Evolutionary conservation across 345 rosid species (phyloP).

Genomic region (Garcia nutans): DNA sequence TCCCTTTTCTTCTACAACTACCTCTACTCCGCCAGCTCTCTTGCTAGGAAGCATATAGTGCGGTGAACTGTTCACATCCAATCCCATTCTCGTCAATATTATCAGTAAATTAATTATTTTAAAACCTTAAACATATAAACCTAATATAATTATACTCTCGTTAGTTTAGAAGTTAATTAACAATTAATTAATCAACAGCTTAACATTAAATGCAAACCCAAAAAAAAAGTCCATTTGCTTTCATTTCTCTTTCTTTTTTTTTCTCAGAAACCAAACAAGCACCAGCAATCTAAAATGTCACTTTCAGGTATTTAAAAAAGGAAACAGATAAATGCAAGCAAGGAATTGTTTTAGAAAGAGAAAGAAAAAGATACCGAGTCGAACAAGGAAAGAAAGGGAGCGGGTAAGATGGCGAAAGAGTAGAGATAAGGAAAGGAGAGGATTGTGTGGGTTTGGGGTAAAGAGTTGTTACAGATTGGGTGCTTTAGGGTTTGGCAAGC

Average conservation of each 20-base stretch:
- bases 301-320: no score
- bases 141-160: neutral
- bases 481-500: neutral
- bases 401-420: constrained; percentile 6
- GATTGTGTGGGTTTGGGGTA: neutral
- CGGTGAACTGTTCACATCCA: constrained; percentile 27
- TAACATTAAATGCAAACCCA: neutral
- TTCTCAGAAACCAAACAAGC: neutral
- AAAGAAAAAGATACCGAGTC: constrained; percentile 18
- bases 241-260: neutral
- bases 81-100: constrained; percentile 11
- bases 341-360: neutral
- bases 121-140: neutral
- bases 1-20: constrained; percentile 20
- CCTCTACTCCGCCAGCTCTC: constrained; percentile 37
- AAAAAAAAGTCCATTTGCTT: neutral
- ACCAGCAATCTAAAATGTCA: neutral
- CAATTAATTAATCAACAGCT: neutral
- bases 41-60: constrained; percentile 44
- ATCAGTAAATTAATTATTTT: neutral
- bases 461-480: neutral
- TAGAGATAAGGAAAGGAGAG: neutral
- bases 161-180: neutral
- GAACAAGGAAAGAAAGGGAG: constrained; percentile 23
- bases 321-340: neutral